Evolutionary conservation across 192 early-diverging fungal species (phyloP), one percentile per base, ranked within the genome.

Genomic region (Backusella tuberculispora): DNA sequence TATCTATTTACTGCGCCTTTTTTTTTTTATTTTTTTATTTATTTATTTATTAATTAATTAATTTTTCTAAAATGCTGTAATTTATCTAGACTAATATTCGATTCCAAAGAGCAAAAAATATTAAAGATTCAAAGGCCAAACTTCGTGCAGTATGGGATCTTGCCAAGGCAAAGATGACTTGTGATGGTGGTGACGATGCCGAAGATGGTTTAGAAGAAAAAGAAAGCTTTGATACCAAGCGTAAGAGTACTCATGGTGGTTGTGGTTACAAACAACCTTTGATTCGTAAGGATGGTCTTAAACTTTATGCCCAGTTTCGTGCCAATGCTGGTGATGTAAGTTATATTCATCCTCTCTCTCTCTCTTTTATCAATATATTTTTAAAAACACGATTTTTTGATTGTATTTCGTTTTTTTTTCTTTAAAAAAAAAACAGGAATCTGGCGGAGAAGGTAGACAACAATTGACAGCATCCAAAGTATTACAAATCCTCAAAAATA

Each of bases 141-240:
- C 91, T 97, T 77, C 86, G 93, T 69, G 92, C 88, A 44, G 94
- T 97, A 21, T 97, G 95, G 96, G 91, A 93, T 64, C 76, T 96
- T 47, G 93, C 92, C 81, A 96, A 96, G 85, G 78, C 78, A 45
- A 92, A 92, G 70, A 96, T 90, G 76, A 80, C 89, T 15, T 99
- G 97, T 80, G 94, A 94, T 67, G 87, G 87, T 24, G 85, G 89
- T 42, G 90, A 91, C 69, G 91, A 94, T 9, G 83, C 75, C 17
- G 85, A 92, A 19, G 87, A 88, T 45, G 87, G 86, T 70, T 80
- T 84, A n/a, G 80, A 85, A 40, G 85, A 85, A 47, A 75, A 73
- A n/a, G 83, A 86, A 71, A 74, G 75, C 53, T 72, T 83, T 15
- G 83, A 79, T 71, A 80, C 83, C 46, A 85, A 88, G 56, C 83